Evolutionary conservation across 2,329 filamentous ascomycete species (phyloP).

Genomic region (Calonectria hawksworthii): DNA sequence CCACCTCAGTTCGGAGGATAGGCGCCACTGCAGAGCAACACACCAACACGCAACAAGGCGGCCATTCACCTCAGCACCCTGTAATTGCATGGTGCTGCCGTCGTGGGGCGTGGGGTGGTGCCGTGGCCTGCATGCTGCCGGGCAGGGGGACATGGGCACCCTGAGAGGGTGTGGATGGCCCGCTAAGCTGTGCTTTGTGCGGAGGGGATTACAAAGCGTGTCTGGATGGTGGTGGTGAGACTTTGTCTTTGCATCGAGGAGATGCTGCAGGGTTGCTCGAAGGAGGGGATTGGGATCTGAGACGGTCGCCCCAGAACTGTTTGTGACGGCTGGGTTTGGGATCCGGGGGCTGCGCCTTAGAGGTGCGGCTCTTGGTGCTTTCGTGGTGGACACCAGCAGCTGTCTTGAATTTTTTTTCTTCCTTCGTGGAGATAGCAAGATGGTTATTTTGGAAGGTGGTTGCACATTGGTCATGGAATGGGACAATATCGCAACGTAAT

Average conservation of each 20-base stretch:
- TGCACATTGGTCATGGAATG: slow-evolving; percentile 23
- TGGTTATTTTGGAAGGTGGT: not conserved
- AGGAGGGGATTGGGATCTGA: slow-evolving; percentile 21
- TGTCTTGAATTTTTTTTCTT: slow-evolving; percentile 10
- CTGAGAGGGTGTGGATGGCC: slow-evolving; percentile 15
- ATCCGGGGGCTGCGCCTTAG: slow-evolving; percentile 25
- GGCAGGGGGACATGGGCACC: slow-evolving; percentile 23
- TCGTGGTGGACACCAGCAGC: not conserved
- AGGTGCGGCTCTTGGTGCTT: slow-evolving; percentile 28
- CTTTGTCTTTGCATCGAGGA: slow-evolving; percentile 26
- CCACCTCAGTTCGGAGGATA: not conserved
- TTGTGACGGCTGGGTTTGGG: slow-evolving; percentile 15
- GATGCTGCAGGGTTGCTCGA: slow-evolving; percentile 4
- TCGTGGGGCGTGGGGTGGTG: slow-evolving; percentile 36
- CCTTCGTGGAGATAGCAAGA: slow-evolving; percentile 1
- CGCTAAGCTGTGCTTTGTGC: slow-evolving; percentile 7
- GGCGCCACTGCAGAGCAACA: slow-evolving; percentile 13
- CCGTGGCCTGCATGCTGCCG: slow-evolving; percentile 24
- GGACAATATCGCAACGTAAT: slow-evolving; percentile 24
- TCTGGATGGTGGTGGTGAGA: slow-evolving; percentile 34
- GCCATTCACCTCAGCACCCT: slow-evolving; percentile 5
- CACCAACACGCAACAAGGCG: not conserved
- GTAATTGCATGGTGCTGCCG: slow-evolving; percentile 26
- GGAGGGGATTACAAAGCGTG: slow-evolving; percentile 18
- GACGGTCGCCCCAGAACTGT: slow-evolving; percentile 14